Evolutionary conservation across 164 flowering plant genomes (phyloP).

Genomic region (Dillenia suffruticosa): DNA sequence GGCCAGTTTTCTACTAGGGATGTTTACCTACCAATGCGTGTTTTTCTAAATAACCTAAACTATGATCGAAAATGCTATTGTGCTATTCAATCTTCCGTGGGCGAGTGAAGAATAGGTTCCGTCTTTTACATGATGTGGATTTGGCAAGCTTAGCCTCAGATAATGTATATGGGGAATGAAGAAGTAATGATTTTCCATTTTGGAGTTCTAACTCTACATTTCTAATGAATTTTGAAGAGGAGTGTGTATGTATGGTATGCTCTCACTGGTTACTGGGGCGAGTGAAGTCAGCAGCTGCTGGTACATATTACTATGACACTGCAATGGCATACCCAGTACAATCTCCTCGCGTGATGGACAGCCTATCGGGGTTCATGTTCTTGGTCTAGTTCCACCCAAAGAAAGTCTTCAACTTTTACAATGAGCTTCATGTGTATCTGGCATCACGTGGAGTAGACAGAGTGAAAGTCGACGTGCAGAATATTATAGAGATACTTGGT

Average conservation of each 20-base stretch:
- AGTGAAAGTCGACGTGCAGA: too few relatives aligned
- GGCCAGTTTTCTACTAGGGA: too few relatives aligned
- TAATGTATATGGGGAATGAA: too few relatives aligned
- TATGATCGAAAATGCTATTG: too few relatives aligned
- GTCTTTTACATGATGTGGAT: too few relatives aligned
- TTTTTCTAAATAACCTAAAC: too few relatives aligned
- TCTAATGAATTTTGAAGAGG: constrained; percentile 29
- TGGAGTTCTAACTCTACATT: neutral
- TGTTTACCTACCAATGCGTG: too few relatives aligned
- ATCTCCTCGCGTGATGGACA: constrained; percentile 85
- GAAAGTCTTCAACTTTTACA: constrained; percentile 83
- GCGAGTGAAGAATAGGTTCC: too few relatives aligned
- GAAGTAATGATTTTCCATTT: neutral
- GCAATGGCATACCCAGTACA: constrained; percentile 77
- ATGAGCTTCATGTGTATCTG: constrained; percentile 85
- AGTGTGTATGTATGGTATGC: constrained; percentile 95
- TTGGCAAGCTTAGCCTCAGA: too few relatives aligned
- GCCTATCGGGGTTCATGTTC: constrained; percentile 74
- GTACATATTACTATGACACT: constrained; percentile 64
- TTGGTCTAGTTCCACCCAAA: constrained; percentile 90
- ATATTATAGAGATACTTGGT: too few relatives aligned
- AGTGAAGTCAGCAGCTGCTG: constrained; percentile 91
- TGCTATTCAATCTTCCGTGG: too few relatives aligned
- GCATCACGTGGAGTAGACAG: constrained; percentile 92
- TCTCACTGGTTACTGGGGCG: constrained; percentile 97